Evolutionary conservation across 352 stramenopile species (phyloP), one percentile per base, ranked within the genome.

Genomic region (Phytophthora aleatoria): DNA sequence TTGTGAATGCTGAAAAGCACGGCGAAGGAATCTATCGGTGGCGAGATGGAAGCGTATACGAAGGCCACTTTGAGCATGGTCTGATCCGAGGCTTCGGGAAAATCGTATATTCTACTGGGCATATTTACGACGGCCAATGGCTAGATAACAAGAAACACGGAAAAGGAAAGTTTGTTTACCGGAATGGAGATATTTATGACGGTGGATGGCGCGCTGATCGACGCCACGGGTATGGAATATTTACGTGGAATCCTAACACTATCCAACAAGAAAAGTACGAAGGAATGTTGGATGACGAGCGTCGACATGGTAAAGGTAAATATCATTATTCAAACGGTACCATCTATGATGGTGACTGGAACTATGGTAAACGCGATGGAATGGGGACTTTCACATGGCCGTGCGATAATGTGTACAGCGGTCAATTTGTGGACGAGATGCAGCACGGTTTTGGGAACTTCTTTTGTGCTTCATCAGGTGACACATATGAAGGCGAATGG

Each of bases 401-500:
- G 1, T 97, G 93, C 38, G 90, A 87, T 9, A 87, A 97, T 56
- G 53, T 89, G 15, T 97, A 97, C 60, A 71, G 78, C 20, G 90
- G 91, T 10, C 60, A 89, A 11, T 97, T 97, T 48, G 71, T 74
- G 2, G 67, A 86, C 15, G 87, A 97, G 28, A 84, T 87, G 76
- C 88, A 95, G 58, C 81, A 96, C 38, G 90, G 90, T 24, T 43
- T 76, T 3, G 91, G 91, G 3, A 82, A 84, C 15, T 97, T 97
- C 60, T 72, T 71, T 28, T 74, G 66, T 45, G 68, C 70, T 13
- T 63, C 60, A 12, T 79, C 62, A 2, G 78, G 77, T 4, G 83
- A 91, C 24, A 67, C 73, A 33, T 93, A 91, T 59, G 74, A 89
- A 33, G 93, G 92, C 6, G 77, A 91, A 43, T 98, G 94, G 78